These are phyloP conservation scores for Blastobotrys terrestris DNA, from an alignment of 805 yeast species.

Conservation along the genomic window DNA sequence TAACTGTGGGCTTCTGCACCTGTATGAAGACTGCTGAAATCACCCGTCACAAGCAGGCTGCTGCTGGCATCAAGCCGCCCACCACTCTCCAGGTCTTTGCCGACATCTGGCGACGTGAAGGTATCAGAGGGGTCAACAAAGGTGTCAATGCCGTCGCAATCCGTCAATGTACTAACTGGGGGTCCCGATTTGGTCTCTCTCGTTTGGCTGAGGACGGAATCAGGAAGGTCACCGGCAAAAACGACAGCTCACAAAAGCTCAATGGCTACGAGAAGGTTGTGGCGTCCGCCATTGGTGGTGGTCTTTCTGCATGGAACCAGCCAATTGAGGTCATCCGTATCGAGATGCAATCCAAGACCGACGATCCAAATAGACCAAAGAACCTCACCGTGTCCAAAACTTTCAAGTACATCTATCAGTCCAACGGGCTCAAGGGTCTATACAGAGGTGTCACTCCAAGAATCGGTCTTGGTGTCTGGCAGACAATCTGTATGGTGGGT, in stretches of 20 bases:
- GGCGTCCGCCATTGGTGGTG: slow-evolving; percentile 92
- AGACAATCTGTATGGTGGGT: slow-evolving; percentile 97
- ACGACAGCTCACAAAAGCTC: slow-evolving; percentile 50
- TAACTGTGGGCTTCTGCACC: slow-evolving; percentile 96
- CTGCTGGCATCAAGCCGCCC: slow-evolving; percentile 60
- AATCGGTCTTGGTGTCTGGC: slow-evolving; percentile 96
- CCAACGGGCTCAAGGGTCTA: slow-evolving; percentile 82
- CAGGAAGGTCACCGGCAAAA: slow-evolving; percentile 56
- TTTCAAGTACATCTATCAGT: slow-evolving; percentile 71
- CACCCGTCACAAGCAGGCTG: slow-evolving; percentile 77
- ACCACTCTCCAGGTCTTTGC: slow-evolving; percentile 81
- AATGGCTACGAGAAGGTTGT: slow-evolving; percentile 72
- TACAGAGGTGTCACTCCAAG: slow-evolving; percentile 97
- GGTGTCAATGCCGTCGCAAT: slow-evolving; percentile 99
- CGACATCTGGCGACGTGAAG: slow-evolving; percentile 79
- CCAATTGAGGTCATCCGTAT: slow-evolving; percentile 97
- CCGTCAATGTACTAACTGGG: slow-evolving; percentile 99
- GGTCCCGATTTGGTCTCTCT: slow-evolving; percentile 89
- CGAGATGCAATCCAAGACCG: slow-evolving; percentile 95
- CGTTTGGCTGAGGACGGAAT: slow-evolving; percentile 87
- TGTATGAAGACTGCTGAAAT: slow-evolving; percentile 99
- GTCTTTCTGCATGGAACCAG: slow-evolving; percentile 97
- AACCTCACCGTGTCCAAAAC: slow-evolving; percentile 75
- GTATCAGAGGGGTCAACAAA: slow-evolving; percentile 89
- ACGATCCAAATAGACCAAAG: slow-evolving; percentile 92